Evolutionary conservation across 129 eudicot genomes (phyloP), one percentile per base, ranked within the genome.

Genomic region (Flaveria robusta): DNA sequence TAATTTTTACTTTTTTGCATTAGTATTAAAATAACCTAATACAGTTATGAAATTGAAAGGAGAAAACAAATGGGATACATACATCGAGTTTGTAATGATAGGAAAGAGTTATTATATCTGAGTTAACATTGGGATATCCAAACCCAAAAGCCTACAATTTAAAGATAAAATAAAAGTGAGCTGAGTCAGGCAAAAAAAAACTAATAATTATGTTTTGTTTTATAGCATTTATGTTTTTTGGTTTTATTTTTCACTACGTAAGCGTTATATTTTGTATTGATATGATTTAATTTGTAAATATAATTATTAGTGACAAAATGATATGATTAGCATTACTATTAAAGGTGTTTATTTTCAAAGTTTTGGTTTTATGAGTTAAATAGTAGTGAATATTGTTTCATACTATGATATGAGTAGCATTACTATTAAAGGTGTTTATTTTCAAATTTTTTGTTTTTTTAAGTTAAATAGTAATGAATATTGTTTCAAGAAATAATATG

Each of bases 191-290:
- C 23, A 15, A 50, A 60, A 9, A 60, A 60, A 26, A 60, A 3
- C 66, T 26, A 60, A 23, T 58, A 58, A 60, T 60, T 26, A 60
- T 60, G 66, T 60, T 60, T 59, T 24, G 66, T 60, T 60, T 29
- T 24, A 13, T 26, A 26, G 39, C 66, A 24, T 26, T 60, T 11
- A 54, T 19, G 10, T 60, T 26, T 56, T 56, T 58, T 22, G 12
- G 20, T 54, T 54, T 54, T 18, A 9, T 19, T 54, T 18, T 54
- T 54, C 20, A 18, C 20, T 18, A 19, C 27, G 20, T 7, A 54
- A 18, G 9, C 9, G 47, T 42, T 42, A 42, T 8, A 11, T 42
- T 42, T 42, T 42, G 47, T 43, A 9, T 43, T 43, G 13, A 43
- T 34, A 34, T 7, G 0, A 34, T 34, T 34, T 34, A 4, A 34